Conservation (phyloP, 805 yeast genomes). For the Candida ascalaphidarum region DNA sequence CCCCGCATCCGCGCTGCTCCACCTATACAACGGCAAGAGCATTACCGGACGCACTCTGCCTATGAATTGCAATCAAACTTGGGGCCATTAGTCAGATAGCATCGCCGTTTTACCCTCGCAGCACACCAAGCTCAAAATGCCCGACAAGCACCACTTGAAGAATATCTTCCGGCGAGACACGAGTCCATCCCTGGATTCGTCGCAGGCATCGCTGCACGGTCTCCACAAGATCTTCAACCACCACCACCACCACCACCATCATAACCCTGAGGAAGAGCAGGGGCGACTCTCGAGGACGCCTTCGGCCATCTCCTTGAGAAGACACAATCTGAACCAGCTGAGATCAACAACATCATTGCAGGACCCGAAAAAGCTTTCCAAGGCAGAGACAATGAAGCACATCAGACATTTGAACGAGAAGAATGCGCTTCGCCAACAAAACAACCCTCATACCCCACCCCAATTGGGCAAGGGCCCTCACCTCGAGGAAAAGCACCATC, state of each 20-base stretch:
- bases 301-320: constrained; percentile 5
- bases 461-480: constrained; percentile 1
- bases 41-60: no score
- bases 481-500: no score
- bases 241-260: constrained; percentile 11
- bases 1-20: no score
- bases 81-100: no score
- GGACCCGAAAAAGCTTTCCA: constrained; percentile 5
- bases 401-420: constrained; percentile 22
- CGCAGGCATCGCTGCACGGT: constrained; percentile 5
- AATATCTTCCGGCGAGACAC: constrained; percentile 13
- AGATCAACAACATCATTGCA: constrained; percentile 1
- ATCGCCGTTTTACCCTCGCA: no score
- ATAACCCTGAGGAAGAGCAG: background rate
- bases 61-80: no score
- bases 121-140: no score
- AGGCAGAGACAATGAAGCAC: constrained; percentile 30
- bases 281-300: constrained; percentile 1
- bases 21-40: no score
- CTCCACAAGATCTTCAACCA: constrained; percentile 10
- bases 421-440: constrained; percentile 9
- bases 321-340: constrained; percentile 1
- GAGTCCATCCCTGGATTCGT: constrained; percentile 4
- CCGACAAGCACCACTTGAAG: constrained; percentile 12
- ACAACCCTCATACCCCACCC: constrained; percentile 3